Conservation (phyloP, 352 stramenopile genomes). For the Thalassiosira exigua region DNA sequence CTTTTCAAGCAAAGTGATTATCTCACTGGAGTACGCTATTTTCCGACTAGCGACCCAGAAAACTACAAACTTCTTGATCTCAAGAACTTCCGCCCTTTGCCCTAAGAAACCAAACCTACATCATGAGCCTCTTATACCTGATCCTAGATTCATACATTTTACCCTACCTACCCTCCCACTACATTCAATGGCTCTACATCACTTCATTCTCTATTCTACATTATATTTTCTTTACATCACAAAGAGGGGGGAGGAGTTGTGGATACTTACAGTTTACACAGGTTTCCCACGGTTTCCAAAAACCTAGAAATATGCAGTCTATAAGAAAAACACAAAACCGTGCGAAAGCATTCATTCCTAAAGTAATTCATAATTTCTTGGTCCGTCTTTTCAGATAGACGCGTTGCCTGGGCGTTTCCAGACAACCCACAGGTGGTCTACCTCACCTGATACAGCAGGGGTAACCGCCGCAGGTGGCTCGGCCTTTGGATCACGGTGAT, state of each 20-base stretch:
- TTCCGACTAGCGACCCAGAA: constrained; percentile 4
- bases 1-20: constrained; percentile 18
- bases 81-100: neutral
- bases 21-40: constrained; percentile 26
- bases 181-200: neutral
- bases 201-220: neutral
- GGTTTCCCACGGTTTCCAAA: too few relatives aligned
- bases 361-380: too few relatives aligned
- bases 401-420: too few relatives aligned
- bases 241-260: constrained; percentile 16
- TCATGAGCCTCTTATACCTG: neutral
- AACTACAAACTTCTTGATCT: constrained; percentile 22
- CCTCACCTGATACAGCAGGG: too few relatives aligned
- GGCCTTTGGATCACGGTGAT: too few relatives aligned
- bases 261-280: neutral
- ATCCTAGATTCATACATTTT: neutral
- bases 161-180: too few relatives aligned
- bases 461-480: too few relatives aligned
- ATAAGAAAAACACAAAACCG: neutral
- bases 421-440: too few relatives aligned
- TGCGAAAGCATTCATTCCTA: too few relatives aligned
- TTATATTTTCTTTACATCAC: neutral
- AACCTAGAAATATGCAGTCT: too few relatives aligned
- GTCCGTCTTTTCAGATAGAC: too few relatives aligned
- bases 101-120: neutral